These are phyloP conservation scores for Tuctoria greenei DNA, from an alignment of 176 grass and related monocot species.

Conservation along the genomic window DNA sequence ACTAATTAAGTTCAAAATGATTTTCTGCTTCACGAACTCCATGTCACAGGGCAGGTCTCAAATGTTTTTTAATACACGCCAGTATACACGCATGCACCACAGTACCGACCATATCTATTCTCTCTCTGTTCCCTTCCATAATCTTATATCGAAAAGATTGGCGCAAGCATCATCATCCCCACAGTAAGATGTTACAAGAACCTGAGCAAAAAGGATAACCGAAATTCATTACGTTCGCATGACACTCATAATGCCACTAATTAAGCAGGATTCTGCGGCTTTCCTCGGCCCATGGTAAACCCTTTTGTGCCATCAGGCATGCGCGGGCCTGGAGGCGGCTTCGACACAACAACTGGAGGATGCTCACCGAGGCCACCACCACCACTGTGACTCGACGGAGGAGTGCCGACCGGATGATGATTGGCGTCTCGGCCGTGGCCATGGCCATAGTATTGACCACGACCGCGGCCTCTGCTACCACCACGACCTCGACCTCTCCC, in stretches of 20 bases:
- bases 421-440: constrained; percentile 33
- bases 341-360: constrained; percentile 29
- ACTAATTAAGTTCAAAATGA: no score
- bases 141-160: constrained; percentile 44
- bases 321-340: constrained; percentile 83
- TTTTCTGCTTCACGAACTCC: constrained; percentile 14
- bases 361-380: constrained; percentile 45
- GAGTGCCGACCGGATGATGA: constrained; percentile 46
- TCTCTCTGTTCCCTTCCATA: neutral
- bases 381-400: constrained; percentile 51
- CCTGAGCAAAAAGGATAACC: constrained; percentile 1
- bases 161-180: constrained; percentile 22
- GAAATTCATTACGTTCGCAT: neutral
- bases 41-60: constrained; percentile 27
- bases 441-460: constrained; percentile 44
- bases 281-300: constrained; percentile 86
- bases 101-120: constrained; percentile 5
- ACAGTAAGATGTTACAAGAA: neutral
- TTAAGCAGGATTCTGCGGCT: constrained; percentile 39
- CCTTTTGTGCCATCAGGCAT: constrained; percentile 98
- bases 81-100: constrained; percentile 46
- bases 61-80: constrained; percentile 24
- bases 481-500: constrained; percentile 58
- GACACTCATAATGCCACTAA: neutral
- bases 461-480: constrained; percentile 42